Conservation (phyloP, 306 rosid species). For the Dalbergia cochinchinensis region DNA sequence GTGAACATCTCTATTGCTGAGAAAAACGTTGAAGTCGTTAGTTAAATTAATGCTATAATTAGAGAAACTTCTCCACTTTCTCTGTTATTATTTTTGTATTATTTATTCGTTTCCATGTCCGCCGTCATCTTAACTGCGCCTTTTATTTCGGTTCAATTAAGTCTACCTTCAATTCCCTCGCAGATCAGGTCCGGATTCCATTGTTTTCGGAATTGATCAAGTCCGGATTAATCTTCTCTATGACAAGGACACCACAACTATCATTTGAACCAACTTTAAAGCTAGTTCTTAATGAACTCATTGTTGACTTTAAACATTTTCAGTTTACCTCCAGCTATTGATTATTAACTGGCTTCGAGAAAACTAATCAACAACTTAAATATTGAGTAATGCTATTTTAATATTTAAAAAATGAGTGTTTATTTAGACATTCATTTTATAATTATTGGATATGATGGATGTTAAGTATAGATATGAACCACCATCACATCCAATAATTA, state of each 20-base stretch:
- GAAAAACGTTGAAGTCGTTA: too few relatives aligned
- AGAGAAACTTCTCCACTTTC: too few relatives aligned
- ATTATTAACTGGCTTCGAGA: background rate
- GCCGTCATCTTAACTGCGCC: background rate
- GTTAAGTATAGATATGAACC: too few relatives aligned
- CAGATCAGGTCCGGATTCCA: slow-evolving; percentile 39
- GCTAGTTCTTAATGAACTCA: background rate
- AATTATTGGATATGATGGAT: too few relatives aligned
- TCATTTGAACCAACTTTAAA: slow-evolving; percentile 20
- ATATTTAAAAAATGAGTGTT: too few relatives aligned
- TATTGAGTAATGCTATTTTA: too few relatives aligned
- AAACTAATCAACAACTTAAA: slow-evolving; percentile 3
- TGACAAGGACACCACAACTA: slow-evolving; percentile 39
- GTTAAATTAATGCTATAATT: too few relatives aligned
- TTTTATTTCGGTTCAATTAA: background rate
- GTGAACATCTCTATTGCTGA: too few relatives aligned
- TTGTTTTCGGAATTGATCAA: too few relatives aligned
- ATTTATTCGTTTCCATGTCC: background rate
- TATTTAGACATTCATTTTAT: too few relatives aligned
- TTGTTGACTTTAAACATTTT: background rate
- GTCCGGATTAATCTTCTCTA: background rate
- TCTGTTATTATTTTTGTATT: background rate
- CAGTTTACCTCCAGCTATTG: background rate
- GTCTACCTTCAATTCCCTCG: slow-evolving; percentile 16
- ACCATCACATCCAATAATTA: too few relatives aligned